phyloP scores from a whole-genome alignment of 768 basidiomycete genomes.

The Gelatoporia subvermispora region DNA sequence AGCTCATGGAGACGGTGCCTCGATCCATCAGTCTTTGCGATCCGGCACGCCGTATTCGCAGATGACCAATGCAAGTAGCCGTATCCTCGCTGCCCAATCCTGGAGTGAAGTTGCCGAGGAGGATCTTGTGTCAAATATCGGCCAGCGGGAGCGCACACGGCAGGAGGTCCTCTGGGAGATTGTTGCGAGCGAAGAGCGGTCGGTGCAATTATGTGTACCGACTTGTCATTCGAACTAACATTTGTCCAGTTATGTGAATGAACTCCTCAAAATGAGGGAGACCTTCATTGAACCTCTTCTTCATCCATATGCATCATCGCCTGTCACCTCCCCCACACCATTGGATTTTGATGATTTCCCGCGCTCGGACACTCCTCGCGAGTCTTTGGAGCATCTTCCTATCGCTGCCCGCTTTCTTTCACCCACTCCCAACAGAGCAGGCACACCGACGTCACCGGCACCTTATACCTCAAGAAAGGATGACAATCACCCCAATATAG shows the following conservation, averaged over 20 bases:
- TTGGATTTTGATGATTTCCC: slow-evolving; percentile 64
- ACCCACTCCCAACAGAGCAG: slow-evolving; percentile 43
- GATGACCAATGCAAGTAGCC: slow-evolving; percentile 62
- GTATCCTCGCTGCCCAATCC: slow-evolving; percentile 71
- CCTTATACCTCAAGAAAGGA: slow-evolving; percentile 33
- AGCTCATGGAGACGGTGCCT: slow-evolving; percentile 39
- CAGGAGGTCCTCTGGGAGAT: slow-evolving; percentile 98
- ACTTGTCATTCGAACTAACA: slow-evolving; percentile 10
- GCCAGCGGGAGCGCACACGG: slow-evolving; percentile 89
- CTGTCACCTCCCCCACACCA: slow-evolving; percentile 51
- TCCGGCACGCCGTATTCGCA: slow-evolving; percentile 81
- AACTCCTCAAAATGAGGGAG: slow-evolving; percentile 87
- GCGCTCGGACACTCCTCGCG: slow-evolving; percentile 59
- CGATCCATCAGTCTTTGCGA: slow-evolving; percentile 62
- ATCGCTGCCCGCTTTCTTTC: slow-evolving; percentile 93
- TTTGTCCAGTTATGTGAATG: slow-evolving; percentile 76
- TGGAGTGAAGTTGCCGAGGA: slow-evolving; percentile 96
- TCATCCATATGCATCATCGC: slow-evolving; percentile 65
- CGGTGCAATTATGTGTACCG: slow-evolving; percentile 16
- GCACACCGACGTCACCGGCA: slow-evolving; percentile 35
- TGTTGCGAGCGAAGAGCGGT: slow-evolving; percentile 94
- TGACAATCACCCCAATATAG: slow-evolving; percentile 61
- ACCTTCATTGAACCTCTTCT: slow-evolving; percentile 88
- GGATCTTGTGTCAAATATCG: slow-evolving; percentile 88
- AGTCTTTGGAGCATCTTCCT: slow-evolving; percentile 72